Conservation (phyloP, 164 flowering plant genomes). For the Santalum album region DNA sequence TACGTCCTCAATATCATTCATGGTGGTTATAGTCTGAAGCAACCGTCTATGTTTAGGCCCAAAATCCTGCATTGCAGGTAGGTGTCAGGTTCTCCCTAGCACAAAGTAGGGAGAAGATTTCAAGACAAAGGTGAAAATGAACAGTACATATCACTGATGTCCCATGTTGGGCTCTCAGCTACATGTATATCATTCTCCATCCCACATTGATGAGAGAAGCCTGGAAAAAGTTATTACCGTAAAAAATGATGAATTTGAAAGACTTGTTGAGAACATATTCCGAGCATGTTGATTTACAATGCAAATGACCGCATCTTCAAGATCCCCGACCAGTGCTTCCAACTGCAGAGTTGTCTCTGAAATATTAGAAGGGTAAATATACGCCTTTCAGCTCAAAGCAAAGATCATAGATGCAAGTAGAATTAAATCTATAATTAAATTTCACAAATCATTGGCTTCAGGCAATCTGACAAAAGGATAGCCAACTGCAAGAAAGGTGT, state of each 20-base stretch:
- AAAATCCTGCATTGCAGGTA: slow-evolving; percentile 30
- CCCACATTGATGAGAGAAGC: background rate
- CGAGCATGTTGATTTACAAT: slow-evolving; percentile 21
- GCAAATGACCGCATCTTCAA: slow-evolving; percentile 51
- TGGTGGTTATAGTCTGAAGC: slow-evolving; percentile 25
- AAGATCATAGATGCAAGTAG: background rate
- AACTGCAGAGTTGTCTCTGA: slow-evolving; percentile 49
- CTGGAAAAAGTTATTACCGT: slow-evolving; percentile 13
- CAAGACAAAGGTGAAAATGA: too few species aligned
- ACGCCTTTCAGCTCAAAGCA: background rate
- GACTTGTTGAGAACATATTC: slow-evolving; percentile 18
- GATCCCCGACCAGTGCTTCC: slow-evolving; percentile 68
- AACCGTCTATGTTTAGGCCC: slow-evolving; percentile 32
- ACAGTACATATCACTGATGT: too few species aligned
- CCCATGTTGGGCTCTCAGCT: background rate
- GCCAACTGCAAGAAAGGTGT: background rate
- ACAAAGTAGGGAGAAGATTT: too few species aligned
- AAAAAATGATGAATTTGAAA: slow-evolving; percentile 14
- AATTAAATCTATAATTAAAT: background rate
- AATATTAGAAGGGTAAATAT: slow-evolving; percentile 8
- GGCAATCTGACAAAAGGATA: background rate
- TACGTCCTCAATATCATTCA: slow-evolving; percentile 38
- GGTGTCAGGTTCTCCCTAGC: background rate
- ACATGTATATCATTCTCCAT: background rate
- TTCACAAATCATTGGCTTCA: background rate